A percentile compares a stretch with the other conserved stretches of the same genome.
Evolutionary conservation across 78 protist genomes (phyloP).

Genomic region (Dictyostelium firmibasis): DNA sequence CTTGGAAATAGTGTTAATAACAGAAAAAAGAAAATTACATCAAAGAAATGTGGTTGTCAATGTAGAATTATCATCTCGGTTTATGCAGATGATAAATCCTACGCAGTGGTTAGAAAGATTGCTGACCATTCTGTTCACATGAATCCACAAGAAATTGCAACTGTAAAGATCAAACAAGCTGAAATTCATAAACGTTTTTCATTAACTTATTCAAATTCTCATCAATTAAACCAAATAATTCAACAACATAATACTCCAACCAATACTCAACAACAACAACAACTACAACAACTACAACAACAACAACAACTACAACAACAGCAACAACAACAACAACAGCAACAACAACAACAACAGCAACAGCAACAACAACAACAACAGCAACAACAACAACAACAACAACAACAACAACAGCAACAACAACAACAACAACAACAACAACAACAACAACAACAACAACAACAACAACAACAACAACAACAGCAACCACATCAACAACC

Average conservation of each 20-base stretch:
- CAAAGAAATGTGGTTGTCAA: conserved; percentile 70
- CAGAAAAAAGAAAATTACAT: background rate
- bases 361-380: background rate
- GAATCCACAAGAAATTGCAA: conserved; percentile 24
- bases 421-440: background rate
- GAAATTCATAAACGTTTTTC: background rate
- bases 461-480: background rate
- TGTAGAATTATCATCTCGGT: conserved; percentile 57
- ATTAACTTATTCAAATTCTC: background rate
- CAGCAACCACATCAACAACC: background rate
- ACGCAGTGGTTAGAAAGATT: conserved; percentile 53
- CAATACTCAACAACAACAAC: background rate
- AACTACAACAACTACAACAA: background rate
- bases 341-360: background rate
- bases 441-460: conserved; percentile 12
- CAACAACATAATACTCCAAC: background rate
- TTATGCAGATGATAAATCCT: conserved; percentile 57
- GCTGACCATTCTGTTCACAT: conserved; percentile 66
- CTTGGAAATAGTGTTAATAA: background rate
- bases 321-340: background rate
- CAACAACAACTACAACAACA: background rate
- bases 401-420: background rate
- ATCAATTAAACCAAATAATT: background rate
- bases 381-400: background rate
- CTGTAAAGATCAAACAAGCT: background rate